Conservation (phyloP, 2,329 filamentous ascomycete species). For the Talaromyces sp. region DNA sequence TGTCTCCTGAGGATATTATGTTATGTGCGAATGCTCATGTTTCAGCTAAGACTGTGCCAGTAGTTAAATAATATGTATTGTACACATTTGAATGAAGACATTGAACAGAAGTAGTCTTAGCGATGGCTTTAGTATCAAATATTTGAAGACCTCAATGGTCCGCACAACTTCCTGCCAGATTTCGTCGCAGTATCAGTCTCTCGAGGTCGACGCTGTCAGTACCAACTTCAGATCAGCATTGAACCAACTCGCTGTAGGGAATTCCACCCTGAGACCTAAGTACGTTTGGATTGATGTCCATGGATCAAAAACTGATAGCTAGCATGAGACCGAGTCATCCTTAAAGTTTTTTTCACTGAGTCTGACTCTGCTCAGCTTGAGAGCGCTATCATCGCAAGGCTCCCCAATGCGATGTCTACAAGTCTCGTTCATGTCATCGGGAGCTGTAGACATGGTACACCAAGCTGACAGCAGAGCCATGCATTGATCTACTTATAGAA, state of each 20-base stretch:
- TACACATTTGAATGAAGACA: background rate
- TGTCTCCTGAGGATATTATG: background rate
- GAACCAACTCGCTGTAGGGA: too few species aligned
- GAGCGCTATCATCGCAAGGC: too few species aligned
- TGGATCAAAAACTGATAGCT: background rate
- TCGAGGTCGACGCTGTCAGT: too few species aligned
- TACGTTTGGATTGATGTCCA: too few species aligned
- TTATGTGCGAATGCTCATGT: background rate
- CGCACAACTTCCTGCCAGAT: background rate
- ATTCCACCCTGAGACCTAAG: too few species aligned
- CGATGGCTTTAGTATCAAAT: background rate
- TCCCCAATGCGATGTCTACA: background rate
- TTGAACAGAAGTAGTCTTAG: background rate
- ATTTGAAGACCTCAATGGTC: background rate
- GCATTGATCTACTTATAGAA: background rate
- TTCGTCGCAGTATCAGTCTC: background rate
- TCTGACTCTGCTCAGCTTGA: too few species aligned
- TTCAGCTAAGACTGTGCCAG: background rate
- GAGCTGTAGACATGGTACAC: background rate
- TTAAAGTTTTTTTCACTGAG: too few species aligned
- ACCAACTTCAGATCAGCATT: too few species aligned
- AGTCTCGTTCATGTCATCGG: background rate
- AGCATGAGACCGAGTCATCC: background rate
- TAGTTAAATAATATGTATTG: background rate
- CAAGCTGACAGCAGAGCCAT: background rate